Percentiles rank a stretch among this genome's conserved stretches.
These are phyloP conservation scores for Aspergillus wentii DNA, from an alignment of 495 filamentous ascomycete genomes.

Conservation along the genomic window DNA sequence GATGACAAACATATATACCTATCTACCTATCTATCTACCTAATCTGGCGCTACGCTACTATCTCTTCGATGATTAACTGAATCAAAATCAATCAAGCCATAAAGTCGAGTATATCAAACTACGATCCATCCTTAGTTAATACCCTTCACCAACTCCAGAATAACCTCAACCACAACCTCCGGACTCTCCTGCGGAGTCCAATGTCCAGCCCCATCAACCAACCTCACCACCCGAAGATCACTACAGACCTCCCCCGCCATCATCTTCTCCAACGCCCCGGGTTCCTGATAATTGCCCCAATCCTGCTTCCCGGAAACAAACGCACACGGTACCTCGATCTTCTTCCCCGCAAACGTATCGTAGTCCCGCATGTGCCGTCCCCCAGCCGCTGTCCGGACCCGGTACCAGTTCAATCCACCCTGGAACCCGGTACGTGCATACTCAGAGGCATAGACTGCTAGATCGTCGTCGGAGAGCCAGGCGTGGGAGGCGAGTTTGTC, in stretches of 20 bases:
- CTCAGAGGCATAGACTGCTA: constrained; percentile 56
- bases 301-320: constrained; percentile 58
- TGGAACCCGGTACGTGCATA: constrained; percentile 66
- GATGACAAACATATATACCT: too few species aligned
- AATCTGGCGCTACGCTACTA: too few species aligned
- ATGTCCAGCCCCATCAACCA: constrained; percentile 58
- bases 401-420: constrained; percentile 68
- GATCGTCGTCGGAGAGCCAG: constrained; percentile 54
- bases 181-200: constrained; percentile 66
- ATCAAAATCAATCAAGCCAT: too few species aligned
- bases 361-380: constrained; percentile 41
- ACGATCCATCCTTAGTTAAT: constrained; percentile 8
- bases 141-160: constrained; percentile 43
- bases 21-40: too few species aligned
- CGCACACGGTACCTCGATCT: constrained; percentile 55
- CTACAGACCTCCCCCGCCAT: constrained; percentile 34
- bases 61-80: too few species aligned
- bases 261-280: constrained; percentile 57
- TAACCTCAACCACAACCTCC: constrained; percentile 44
- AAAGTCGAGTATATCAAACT: neutral
- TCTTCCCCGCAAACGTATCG: constrained; percentile 55
- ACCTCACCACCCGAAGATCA: constrained; percentile 44
- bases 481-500: constrained; percentile 16
- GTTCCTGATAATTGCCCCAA: constrained; percentile 66
- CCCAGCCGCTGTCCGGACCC: constrained; percentile 48